Conservation (phyloP, 1,284 basidiomycete species). For the Ganoderma meredithae region DNA sequence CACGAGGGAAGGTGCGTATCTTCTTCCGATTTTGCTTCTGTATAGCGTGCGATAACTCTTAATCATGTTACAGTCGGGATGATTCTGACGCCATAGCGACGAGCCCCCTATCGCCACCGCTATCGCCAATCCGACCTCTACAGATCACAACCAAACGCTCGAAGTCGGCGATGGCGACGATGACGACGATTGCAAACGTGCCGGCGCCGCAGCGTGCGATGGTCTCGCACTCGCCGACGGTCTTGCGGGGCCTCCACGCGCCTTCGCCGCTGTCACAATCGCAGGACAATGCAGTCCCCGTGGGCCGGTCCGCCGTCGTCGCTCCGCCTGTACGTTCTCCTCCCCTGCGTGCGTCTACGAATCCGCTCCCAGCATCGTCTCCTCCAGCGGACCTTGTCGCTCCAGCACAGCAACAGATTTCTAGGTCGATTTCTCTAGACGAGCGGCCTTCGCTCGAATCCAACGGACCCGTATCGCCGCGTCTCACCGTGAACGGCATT, state of each 20-base stretch:
- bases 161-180: slow-evolving; percentile 38
- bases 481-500: slow-evolving; percentile 14
- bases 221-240: slow-evolving; percentile 35
- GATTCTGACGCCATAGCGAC: slow-evolving; percentile 14
- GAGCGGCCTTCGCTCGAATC: slow-evolving; percentile 4
- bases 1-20: slow-evolving; percentile 47
- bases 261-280: slow-evolving; percentile 62
- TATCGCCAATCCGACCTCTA: slow-evolving; percentile 23
- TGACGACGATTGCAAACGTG: slow-evolving; percentile 31
- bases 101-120: slow-evolving; percentile 15
- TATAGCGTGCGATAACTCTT: background rate
- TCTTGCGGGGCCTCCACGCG: slow-evolving; percentile 40
- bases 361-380: slow-evolving; percentile 31
- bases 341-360: slow-evolving; percentile 32
- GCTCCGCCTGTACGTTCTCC: slow-evolving; percentile 33
- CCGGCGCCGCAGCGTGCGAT: slow-evolving; percentile 35
- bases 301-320: slow-evolving; percentile 31
- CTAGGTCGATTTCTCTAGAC: slow-evolving; percentile 29
- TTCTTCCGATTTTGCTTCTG: background rate
- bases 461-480: slow-evolving; percentile 4
- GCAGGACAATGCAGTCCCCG: slow-evolving; percentile 46
- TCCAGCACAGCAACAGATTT: slow-evolving; percentile 21
- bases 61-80: slow-evolving; percentile 25
- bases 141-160: slow-evolving; percentile 37
- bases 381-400: slow-evolving; percentile 29